Conservation (phyloP, 1,284 basidiomycete species). For the Apiotrichum laibachii region DNA sequence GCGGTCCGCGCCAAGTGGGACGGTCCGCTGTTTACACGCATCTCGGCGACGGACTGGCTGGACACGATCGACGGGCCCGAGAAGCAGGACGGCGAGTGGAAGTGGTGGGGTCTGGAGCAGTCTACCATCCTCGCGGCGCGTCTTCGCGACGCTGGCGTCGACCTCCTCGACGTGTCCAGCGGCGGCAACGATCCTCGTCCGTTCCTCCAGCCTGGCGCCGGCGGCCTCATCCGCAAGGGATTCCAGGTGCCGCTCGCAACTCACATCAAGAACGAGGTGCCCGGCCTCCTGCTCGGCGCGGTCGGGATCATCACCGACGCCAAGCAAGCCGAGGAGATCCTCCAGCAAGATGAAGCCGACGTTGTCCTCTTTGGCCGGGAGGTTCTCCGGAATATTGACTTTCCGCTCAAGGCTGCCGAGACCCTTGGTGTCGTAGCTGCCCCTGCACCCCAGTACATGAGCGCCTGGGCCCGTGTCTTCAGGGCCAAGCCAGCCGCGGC, state of each 20-base stretch:
- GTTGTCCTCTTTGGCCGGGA: constrained; percentile 66
- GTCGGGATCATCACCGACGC: constrained; percentile 71
- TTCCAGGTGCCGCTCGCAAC: constrained; percentile 71
- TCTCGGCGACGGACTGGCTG: constrained; percentile 74
- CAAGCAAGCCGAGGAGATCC: constrained; percentile 64
- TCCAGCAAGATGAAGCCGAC: constrained; percentile 65
- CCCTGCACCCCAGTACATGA: constrained; percentile 44
- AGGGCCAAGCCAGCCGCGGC: too few species aligned
- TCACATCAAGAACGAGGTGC: constrained; percentile 63
- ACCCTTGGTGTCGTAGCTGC: constrained; percentile 44
- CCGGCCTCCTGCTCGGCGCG: constrained; percentile 59
- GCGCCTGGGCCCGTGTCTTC: too few species aligned
- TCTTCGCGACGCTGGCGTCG: constrained; percentile 62
- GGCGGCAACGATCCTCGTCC: constrained; percentile 68
- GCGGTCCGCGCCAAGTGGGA: constrained; percentile 61
- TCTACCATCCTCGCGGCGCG: constrained; percentile 61
- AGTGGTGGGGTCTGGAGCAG: constrained; percentile 65
- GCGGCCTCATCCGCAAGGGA: constrained; percentile 55
- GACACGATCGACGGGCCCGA: constrained; percentile 54
- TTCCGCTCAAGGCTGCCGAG: constrained; percentile 45
- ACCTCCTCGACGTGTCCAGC: constrained; percentile 66
- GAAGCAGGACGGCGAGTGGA: constrained; percentile 51
- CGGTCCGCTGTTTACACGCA: constrained; percentile 69
- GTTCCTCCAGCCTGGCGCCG: constrained; percentile 48
- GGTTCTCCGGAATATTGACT: constrained; percentile 47